A percentile compares a stretch with the other conserved stretches of the same genome.
phyloP scores from a whole-genome alignment of 345 rosid species.

The Passiflora organensis region DNA sequence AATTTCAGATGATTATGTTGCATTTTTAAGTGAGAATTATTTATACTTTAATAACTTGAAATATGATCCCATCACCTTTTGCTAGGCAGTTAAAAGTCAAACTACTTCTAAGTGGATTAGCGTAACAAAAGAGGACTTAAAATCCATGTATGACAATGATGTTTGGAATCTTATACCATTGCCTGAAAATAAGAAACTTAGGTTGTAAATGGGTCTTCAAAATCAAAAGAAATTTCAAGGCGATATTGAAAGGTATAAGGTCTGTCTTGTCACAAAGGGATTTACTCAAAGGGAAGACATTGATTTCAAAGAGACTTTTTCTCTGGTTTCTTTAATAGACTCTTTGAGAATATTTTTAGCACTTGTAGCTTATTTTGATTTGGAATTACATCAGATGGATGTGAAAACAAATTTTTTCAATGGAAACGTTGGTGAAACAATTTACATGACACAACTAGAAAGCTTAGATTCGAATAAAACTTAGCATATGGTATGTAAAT shows the following conservation, averaged over 20 bases:
- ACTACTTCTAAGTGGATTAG: conserved; percentile 4
- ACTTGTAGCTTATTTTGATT: not conserved
- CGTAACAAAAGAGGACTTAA: not conserved
- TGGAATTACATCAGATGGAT: conserved; percentile 2
- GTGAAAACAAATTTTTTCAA: not conserved
- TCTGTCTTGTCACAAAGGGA: not conserved
- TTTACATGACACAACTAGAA: not conserved
- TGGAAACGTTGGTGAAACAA: not conserved
- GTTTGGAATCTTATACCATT: not conserved
- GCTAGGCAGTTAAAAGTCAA: not conserved
- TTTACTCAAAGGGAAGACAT: not conserved
- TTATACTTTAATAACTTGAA: not conserved
- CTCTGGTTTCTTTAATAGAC: not conserved
- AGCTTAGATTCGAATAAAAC: not conserved
- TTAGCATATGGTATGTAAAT: not conserved
- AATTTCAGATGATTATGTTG: conserved; percentile 2
- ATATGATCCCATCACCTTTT: not conserved
- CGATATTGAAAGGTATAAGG: not conserved
- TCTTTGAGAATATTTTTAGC: not conserved
- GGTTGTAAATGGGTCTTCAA: not conserved
- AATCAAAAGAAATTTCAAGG: not conserved
- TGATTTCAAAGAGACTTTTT: not conserved
- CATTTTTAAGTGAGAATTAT: conserved; percentile 2
- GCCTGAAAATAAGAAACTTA: not conserved
- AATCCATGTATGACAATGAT: not conserved